A percentile compares a stretch with the other conserved stretches of the same genome.
phyloP scores from a whole-genome alignment of 495 filamentous ascomycete genomes.

The Endocarpon pusillum region DNA sequence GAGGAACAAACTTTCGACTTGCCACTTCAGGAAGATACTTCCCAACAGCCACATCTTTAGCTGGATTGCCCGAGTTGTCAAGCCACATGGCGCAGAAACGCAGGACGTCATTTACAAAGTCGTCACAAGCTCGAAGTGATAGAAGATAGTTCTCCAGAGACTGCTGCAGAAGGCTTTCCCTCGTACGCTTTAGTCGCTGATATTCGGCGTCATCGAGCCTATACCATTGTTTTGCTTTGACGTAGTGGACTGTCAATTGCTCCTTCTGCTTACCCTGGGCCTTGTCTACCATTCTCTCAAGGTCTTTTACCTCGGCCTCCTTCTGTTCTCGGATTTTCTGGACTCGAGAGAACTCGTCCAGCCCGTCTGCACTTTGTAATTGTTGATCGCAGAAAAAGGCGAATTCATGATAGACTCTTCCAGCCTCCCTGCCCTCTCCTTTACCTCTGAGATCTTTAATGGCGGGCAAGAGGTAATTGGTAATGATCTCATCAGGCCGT shows the following conservation, averaged over 20 bases:
- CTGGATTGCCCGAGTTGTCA: constrained; percentile 51
- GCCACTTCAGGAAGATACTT: constrained; percentile 55
- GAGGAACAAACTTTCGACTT: constrained; percentile 73
- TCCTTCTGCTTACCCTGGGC: constrained; percentile 34
- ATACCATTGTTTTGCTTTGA: constrained; percentile 74
- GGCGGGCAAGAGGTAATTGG: constrained; percentile 63
- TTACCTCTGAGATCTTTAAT: constrained; percentile 62
- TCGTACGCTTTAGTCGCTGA: constrained; percentile 51
- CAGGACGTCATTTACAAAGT: constrained; percentile 74
- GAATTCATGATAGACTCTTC: constrained; percentile 84
- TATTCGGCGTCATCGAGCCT: constrained; percentile 77
- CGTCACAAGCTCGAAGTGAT: constrained; percentile 63
- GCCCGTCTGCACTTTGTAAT: constrained; percentile 61
- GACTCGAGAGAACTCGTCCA: constrained; percentile 73
- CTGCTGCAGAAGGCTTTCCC: constrained; percentile 65
- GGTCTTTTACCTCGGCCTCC: constrained; percentile 52
- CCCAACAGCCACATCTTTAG: constrained; percentile 60
- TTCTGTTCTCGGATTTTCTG: constrained; percentile 67
- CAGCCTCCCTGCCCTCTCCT: constrained; percentile 53
- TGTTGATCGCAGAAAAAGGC: constrained; percentile 91
- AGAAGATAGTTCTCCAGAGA: constrained; percentile 93
- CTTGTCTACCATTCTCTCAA: constrained; percentile 37
- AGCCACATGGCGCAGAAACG: constrained; percentile 95
- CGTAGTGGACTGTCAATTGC: constrained; percentile 23
- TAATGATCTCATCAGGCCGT: constrained; percentile 77